These are phyloP conservation scores for Aspergillus quadrilineatus DNA, from an alignment of 2,329 filamentous ascomycete genomes.

Conservation along the genomic window DNA sequence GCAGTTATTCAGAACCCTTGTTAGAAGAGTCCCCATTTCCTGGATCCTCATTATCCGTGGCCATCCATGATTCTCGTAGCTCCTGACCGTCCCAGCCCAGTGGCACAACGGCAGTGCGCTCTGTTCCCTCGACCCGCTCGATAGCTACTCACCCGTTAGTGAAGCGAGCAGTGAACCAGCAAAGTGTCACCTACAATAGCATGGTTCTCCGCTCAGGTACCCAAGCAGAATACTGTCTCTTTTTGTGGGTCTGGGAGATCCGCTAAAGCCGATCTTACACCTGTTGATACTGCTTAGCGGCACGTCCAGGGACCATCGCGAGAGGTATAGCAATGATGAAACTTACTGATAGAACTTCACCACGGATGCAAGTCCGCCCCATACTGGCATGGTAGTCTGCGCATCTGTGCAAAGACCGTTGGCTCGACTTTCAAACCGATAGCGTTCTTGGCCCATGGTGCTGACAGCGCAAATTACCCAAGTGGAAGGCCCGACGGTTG, in stretches of 20 bases:
- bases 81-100: background rate
- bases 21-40: background rate
- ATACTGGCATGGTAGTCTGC: no score
- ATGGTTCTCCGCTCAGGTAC: background rate
- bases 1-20: background rate
- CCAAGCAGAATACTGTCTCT: background rate
- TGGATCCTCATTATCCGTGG: background rate
- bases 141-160: background rate
- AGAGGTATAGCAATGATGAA: no score
- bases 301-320: background rate
- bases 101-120: background rate
- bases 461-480: background rate
- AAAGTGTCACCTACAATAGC: background rate
- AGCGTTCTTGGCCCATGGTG: background rate
- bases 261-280: background rate
- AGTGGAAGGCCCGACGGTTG: background rate
- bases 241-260: background rate
- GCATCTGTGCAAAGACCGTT: no score
- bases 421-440: background rate
- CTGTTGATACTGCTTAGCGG: background rate
- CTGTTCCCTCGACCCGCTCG: background rate
- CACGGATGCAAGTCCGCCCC: no score
- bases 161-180: background rate
- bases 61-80: background rate
- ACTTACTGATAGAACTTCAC: no score